Evolutionary conservation across 257 asterid genomes (phyloP), one percentile per base, ranked within the genome.

Genomic region (Agastache rugosa): DNA sequence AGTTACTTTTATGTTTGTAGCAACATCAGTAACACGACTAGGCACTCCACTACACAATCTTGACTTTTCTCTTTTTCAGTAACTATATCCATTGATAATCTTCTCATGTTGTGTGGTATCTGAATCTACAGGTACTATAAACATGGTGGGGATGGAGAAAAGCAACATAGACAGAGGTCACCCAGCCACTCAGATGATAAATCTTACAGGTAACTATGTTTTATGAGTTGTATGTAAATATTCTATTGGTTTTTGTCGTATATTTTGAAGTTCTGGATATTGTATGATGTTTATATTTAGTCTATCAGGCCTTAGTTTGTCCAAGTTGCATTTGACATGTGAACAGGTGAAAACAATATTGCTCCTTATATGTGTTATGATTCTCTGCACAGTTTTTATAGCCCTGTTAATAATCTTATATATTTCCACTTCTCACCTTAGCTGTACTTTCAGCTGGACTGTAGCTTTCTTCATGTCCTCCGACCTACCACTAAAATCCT

Each of bases 141-240:
- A 51, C 71, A 79, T 64, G 78, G 75, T 59, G 79, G 78, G 47
- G 84, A 83, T 54, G 79, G 85, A 69, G 86, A 83, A 71, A 80
- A 75, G 60, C 75, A 72, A 51, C 61, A 83, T 34, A 76, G 78
- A 64, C 77, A 59, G 56, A 77, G 75, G 78, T 87, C 89, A 50
- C 81, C 80, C 19, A 79, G 83, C 67, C 83, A 75, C 72, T 81
- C 89, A 45, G 85, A 83, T 78, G 82, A 79, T 75, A 66, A 58
- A 69, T 76, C 81, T 77, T 59, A 44, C 69, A 80, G 71, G 72
- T 74, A 63, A 74, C 76, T 79, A 44, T 63, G 34, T 39, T 71
- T 64, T 45, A 34, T 77, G 74, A 69, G n/a, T 15, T 69, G 37
- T 54, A 63, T 29, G 23, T 55, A 54, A 20, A 19, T 47, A 25